Evolutionary conservation across 2,329 filamentous ascomycete genomes (phyloP).

Genomic region (Coleophoma cylindrospora): DNA sequence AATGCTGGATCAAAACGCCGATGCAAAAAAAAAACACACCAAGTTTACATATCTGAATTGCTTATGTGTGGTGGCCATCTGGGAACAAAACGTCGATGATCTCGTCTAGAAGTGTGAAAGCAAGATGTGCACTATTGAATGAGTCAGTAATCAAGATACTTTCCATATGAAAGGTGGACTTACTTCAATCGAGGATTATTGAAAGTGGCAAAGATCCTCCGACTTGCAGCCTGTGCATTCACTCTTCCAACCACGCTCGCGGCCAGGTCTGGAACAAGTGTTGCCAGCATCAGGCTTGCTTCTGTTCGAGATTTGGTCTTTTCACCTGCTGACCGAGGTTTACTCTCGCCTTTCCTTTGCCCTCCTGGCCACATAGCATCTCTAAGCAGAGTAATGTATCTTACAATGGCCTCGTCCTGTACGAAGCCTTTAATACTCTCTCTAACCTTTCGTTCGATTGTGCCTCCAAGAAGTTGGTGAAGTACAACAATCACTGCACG

Average conservation of each 20-base stretch:
- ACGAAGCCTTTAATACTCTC: slow-evolving; percentile 72
- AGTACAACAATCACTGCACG: slow-evolving; percentile 93
- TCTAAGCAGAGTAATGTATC: slow-evolving; percentile 69
- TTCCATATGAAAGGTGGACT: slow-evolving; percentile 30
- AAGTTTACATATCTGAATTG: not conserved
- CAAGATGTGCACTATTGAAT: slow-evolving; percentile 25
- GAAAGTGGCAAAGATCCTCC: slow-evolving; percentile 82
- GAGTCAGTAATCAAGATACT: slow-evolving; percentile 1
- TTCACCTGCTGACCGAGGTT: slow-evolving; percentile 62
- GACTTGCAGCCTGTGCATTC: slow-evolving; percentile 86
- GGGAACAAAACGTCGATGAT: slow-evolving; percentile 28
- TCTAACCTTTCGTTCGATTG: slow-evolving; percentile 90
- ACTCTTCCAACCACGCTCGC: slow-evolving; percentile 88
- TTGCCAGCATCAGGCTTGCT: slow-evolving; percentile 83
- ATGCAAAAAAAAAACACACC: slow-evolving; percentile 16
- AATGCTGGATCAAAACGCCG: slow-evolving; percentile 12
- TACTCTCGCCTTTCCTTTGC: slow-evolving; percentile 39
- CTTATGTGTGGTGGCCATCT: slow-evolving; percentile 18
- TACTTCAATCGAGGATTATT: slow-evolving; percentile 91
- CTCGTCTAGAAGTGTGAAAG: slow-evolving; percentile 30
- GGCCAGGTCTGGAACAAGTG: slow-evolving; percentile 83
- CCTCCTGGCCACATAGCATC: slow-evolving; percentile 81
- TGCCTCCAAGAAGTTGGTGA: slow-evolving; percentile 91
- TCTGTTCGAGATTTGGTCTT: slow-evolving; percentile 79
- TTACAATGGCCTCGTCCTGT: slow-evolving; percentile 73